Percentiles rank a stretch among this genome's conserved stretches.
Conservation (phyloP, 2,329 filamentous ascomycete genomes). For the Colletotrichum higginsianum region DNA sequence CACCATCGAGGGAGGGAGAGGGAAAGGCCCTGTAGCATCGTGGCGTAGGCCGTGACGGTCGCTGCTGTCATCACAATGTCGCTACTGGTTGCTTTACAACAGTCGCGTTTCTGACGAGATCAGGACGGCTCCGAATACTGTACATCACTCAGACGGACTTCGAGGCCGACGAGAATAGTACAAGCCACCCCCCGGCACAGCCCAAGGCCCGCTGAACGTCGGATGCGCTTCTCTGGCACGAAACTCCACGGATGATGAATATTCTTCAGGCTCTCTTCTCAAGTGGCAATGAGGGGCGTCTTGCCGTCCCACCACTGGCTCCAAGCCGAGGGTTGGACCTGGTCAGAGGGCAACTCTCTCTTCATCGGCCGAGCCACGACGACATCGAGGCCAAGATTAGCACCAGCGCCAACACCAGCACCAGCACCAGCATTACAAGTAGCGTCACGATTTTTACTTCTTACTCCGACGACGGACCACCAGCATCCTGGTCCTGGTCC, state of each 20-base stretch:
- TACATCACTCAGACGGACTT: neutral
- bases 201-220: neutral
- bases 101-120: neutral
- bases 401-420: neutral
- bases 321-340: constrained; percentile 23
- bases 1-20: constrained; percentile 4
- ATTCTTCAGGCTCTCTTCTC: no score
- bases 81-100: neutral
- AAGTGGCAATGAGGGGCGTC: constrained; percentile 9
- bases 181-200: neutral
- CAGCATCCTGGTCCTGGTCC: neutral
- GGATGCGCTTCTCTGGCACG: neutral
- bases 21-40: constrained; percentile 10
- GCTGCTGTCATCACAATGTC: neutral
- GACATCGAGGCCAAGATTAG: neutral
- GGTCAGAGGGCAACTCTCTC: neutral
- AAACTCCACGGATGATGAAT: neutral
- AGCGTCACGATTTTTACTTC: no score
- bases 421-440: neutral
- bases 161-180: neutral
- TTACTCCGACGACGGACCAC: no score
- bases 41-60: neutral
- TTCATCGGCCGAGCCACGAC: constrained; percentile 7
- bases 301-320: constrained; percentile 35
- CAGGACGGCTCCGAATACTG: no score